phyloP scores from a whole-genome alignment of 352 stramenopile genomes.

The Globisporangium splendens region DNA sequence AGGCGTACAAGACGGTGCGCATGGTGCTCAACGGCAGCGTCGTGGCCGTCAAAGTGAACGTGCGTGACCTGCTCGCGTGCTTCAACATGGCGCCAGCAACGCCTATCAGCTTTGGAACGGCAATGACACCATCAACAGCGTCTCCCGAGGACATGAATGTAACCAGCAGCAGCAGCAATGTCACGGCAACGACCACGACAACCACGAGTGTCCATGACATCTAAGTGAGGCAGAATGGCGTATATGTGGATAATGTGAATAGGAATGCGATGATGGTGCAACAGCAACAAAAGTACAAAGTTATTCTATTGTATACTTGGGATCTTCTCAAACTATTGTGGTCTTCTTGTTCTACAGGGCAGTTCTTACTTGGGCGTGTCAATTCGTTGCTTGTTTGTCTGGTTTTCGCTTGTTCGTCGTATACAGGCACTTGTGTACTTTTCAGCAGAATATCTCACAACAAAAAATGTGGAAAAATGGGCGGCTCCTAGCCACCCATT shows the following conservation, averaged over 20 bases:
- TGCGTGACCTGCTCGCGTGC: constrained; percentile 56
- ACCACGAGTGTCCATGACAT: not conserved
- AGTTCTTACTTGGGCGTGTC: not conserved
- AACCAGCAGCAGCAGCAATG: no score
- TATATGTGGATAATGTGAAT: not conserved
- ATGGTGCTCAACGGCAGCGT: constrained; percentile 73
- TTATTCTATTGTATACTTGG: constrained; percentile 20
- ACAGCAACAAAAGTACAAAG: no score
- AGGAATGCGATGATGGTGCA: not conserved
- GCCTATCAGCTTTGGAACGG: no score
- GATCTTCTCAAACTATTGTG: constrained; percentile 8
- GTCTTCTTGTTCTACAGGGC: constrained; percentile 11
- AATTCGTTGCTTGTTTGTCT: constrained; percentile 1
- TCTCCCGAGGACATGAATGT: not conserved
- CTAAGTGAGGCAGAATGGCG: not conserved
- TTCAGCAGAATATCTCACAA: constrained; percentile 8
- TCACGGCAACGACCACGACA: no score
- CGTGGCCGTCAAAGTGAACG: constrained; percentile 68
- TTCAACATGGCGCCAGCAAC: constrained; percentile 13
- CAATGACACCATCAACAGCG: not conserved
- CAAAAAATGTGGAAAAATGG: constrained; percentile 1
- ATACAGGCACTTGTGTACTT: constrained; percentile 7
- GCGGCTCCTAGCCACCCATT: not conserved
- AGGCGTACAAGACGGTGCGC: constrained; percentile 57
- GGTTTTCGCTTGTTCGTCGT: constrained; percentile 3